These are phyloP conservation scores for Botryotinia globosa DNA, from an alignment of 2,329 filamentous ascomycete species.

Conservation along the genomic window DNA sequence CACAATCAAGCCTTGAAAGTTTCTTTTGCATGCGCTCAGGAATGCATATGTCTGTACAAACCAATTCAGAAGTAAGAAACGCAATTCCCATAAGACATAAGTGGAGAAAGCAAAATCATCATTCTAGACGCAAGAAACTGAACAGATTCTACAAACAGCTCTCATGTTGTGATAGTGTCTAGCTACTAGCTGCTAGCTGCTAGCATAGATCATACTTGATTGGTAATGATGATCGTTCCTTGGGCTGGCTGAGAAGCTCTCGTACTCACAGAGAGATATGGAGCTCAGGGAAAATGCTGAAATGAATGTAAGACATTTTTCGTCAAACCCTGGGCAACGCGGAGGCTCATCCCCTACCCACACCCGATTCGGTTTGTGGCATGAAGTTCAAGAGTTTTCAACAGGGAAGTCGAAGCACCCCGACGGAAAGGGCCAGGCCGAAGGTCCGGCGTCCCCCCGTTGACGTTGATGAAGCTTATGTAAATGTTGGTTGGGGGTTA, in stretches of 20 bases:
- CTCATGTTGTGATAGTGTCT: background rate
- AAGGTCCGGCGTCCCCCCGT: background rate
- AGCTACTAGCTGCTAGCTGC: background rate
- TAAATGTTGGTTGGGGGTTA: background rate
- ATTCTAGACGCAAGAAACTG: background rate
- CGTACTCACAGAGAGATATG: background rate
- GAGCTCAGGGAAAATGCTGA: background rate
- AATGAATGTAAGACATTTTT: constrained; percentile 16
- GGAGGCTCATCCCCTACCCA: background rate
- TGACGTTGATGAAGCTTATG: background rate
- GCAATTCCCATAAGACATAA: background rate
- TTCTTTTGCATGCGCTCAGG: background rate
- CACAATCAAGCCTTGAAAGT: background rate
- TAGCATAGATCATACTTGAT: background rate
- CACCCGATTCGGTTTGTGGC: background rate
- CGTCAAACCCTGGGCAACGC: background rate
- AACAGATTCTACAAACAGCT: background rate
- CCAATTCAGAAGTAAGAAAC: background rate
- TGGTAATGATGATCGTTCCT: background rate
- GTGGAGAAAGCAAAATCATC: background rate
- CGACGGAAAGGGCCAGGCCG: background rate
- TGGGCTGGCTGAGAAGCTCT: background rate
- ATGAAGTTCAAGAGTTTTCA: background rate
- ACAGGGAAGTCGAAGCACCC: constrained; percentile 7
- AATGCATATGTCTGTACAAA: background rate